phyloP scores from a whole-genome alignment of 2,329 filamentous ascomycete species.

The Ceratocystis ficicola region DNA sequence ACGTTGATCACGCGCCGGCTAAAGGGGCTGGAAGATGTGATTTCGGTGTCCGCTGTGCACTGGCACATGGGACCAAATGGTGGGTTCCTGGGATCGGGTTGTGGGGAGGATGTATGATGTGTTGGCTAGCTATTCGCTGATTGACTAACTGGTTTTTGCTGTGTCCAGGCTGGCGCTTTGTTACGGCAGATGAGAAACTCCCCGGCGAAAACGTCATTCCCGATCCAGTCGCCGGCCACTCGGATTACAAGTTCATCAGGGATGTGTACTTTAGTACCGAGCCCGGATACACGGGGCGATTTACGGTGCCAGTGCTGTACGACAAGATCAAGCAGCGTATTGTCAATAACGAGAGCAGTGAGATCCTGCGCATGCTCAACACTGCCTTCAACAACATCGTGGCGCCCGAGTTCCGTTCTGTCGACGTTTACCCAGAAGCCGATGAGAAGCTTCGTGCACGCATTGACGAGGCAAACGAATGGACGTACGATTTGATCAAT shows the following conservation, averaged over 20 bases:
- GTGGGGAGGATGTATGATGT: background rate
- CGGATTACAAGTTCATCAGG: slow-evolving; percentile 55
- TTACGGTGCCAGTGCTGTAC: slow-evolving; percentile 79
- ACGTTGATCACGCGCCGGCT: slow-evolving; percentile 77
- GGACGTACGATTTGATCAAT: slow-evolving; percentile 66
- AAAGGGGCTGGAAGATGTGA: slow-evolving; percentile 81
- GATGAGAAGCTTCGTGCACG: slow-evolving; percentile 41
- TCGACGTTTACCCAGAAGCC: slow-evolving; percentile 54
- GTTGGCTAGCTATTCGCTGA: background rate
- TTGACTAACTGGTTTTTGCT: background rate
- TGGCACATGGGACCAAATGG: slow-evolving; percentile 65
- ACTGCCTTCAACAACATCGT: slow-evolving; percentile 60
- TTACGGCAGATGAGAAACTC: slow-evolving; percentile 44
- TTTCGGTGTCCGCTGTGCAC: slow-evolving; percentile 71
- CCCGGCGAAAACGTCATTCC: slow-evolving; percentile 53
- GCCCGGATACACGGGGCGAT: slow-evolving; percentile 60
- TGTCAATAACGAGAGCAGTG: slow-evolving; percentile 83
- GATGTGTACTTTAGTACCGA: slow-evolving; percentile 70
- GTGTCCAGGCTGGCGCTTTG: slow-evolving; percentile 57
- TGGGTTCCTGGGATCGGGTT: slow-evolving; percentile 24
- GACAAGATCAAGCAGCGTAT: slow-evolving; percentile 65
- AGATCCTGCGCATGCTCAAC: slow-evolving; percentile 87
- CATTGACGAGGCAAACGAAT: slow-evolving; percentile 68
- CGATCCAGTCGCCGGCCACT: slow-evolving; percentile 58
- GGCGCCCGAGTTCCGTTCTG: slow-evolving; percentile 43